Evolutionary conservation across 306 rosid genomes (phyloP), one percentile per base, ranked within the genome.

Genomic region (Cyamopsis tetragonoloba): DNA sequence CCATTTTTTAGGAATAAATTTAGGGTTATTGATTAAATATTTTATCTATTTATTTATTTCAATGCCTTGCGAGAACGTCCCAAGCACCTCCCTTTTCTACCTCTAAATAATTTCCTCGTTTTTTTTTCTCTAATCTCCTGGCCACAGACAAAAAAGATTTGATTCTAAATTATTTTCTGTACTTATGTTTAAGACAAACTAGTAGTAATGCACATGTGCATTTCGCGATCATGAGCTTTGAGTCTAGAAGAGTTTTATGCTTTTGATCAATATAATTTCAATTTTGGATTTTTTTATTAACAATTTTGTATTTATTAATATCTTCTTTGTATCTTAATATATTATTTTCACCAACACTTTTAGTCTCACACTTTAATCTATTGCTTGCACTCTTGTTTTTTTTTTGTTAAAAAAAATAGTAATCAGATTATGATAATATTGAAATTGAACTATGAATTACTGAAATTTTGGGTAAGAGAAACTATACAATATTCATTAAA

Each of bases 201-300:
- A 34, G 15, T 27, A 54, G 17, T 43, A 34, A 63, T 62, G 51
- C 68, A 61, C 76, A 66, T 66, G 75, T 77, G 38, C 57, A 41
- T 17, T 59, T 50, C 47, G 39, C 38, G 18, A 44, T 55, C 28
- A 43, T 61, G 4, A 7, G 22, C 58, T 75, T 66, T 66, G 9
- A 47, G 44, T 58, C 48, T 5, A 51, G 30, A n/a, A 10, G 50
- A 47, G 35, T n/a, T 55, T 17, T 60, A 15, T 67, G 12, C 39
- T 68, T 42, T 49, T 75, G 14, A 30, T 14, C 32, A 10, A 68
- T 68, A 24, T 50, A 39, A 15, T 13, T 35, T 35, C 2, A 51
- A 61, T 47, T 49, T 34, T 66, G 66, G 66, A 61, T 73, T n/a
- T n/a, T n/a, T n/a, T n/a, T n/a, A n/a, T n/a, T n/a, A n/a, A n/a